Percentiles rank a stretch among this genome's conserved stretches.
These are phyloP conservation scores for Aspergillus brunneoviolaceus DNA, from an alignment of 2,329 filamentous ascomycete genomes.

Conservation along the genomic window DNA sequence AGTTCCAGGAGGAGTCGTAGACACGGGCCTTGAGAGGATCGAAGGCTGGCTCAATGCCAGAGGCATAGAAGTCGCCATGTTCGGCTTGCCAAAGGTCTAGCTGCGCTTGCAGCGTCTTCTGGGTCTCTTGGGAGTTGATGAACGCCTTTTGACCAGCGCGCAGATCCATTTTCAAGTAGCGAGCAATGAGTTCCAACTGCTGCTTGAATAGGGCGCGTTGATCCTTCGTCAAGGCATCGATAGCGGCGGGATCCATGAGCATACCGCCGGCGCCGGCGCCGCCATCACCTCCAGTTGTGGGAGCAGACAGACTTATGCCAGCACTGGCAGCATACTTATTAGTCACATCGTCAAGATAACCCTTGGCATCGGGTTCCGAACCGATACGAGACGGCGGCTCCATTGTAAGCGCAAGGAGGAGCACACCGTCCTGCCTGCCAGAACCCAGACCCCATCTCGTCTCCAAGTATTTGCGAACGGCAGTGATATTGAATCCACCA, in stretches of 20 bases:
- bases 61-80: constrained; percentile 93
- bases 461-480: constrained; percentile 92
- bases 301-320: constrained; percentile 79
- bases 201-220: constrained; percentile 97
- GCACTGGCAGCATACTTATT: constrained; percentile 85
- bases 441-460: constrained; percentile 84
- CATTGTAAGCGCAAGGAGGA: constrained; percentile 86
- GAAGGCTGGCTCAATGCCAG: constrained; percentile 92
- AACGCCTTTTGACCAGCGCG: constrained; percentile 95
- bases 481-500: constrained; percentile 97
- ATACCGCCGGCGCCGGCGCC: constrained; percentile 75
- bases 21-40: constrained; percentile 89
- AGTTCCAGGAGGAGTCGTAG: constrained; percentile 99
- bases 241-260: constrained; percentile 99
- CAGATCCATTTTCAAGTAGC: constrained; percentile 96
- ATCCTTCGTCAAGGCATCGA: constrained; percentile 96
- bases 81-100: constrained; percentile 93
- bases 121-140: constrained; percentile 78
- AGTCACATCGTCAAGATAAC: constrained; percentile 81
- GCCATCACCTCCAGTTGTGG: constrained; percentile 67
- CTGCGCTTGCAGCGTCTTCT: constrained; percentile 85
- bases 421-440: constrained; percentile 86
- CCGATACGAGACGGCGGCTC: constrained; percentile 86
- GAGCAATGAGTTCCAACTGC: constrained; percentile 89
- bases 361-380: constrained; percentile 87